These are phyloP conservation scores for Fagus sylvatica DNA, from an alignment of 306 rosid genomes.

Conservation along the genomic window DNA sequence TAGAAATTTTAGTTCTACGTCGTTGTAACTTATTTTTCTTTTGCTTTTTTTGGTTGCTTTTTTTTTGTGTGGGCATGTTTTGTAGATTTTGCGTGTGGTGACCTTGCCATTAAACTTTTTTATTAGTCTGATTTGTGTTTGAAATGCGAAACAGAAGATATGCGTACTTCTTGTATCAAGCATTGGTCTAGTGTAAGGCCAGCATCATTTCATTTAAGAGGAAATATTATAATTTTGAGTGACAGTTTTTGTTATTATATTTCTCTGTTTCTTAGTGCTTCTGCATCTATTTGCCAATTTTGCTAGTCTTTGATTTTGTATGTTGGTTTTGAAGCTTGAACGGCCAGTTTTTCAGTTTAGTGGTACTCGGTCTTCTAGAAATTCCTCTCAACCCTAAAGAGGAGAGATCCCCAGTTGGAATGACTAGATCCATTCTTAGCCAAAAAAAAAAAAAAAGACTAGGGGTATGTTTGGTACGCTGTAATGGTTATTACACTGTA, in stretches of 20 bases:
- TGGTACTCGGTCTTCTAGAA: no score
- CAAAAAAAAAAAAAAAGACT: no score
- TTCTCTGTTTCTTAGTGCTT: not conserved
- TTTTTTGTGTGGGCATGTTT: conserved; percentile 2
- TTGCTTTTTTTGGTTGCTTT: not conserved
- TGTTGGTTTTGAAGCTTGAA: not conserved
- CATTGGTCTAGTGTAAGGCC: not conserved
- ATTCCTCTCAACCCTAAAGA: no score
- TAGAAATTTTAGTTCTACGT: not conserved
- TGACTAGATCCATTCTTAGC: no score
- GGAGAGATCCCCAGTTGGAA: no score
- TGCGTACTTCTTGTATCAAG: not conserved
- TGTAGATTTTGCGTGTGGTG: not conserved
- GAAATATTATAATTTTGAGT: not conserved
- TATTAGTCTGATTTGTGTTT: not conserved
- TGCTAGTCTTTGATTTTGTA: not conserved
- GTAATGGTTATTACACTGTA: no score
- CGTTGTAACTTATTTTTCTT: not conserved
- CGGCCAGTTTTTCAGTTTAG: no score
- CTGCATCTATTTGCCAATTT: not conserved
- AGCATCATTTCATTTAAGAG: not conserved
- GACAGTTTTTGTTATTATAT: not conserved
- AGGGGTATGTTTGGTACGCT: no score
- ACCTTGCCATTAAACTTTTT: not conserved
- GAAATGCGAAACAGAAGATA: not conserved